A percentile compares a stretch with the other conserved stretches of the same genome.
Conservation (phyloP, 805 yeast genomes). For the Starmerella asiatica region DNA sequence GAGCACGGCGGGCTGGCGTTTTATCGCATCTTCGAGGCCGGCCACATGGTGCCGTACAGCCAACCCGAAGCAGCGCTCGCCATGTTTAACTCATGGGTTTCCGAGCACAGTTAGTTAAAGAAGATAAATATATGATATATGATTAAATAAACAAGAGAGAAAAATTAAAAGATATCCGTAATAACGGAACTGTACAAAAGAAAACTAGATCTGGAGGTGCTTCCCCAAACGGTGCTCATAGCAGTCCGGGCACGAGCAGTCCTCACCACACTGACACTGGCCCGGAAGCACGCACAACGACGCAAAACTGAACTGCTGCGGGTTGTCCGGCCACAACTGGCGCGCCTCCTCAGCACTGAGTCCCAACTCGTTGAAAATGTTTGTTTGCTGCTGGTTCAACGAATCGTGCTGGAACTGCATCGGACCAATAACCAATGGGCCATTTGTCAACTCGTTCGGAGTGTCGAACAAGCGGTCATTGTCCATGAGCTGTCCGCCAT, state of each 20-base stretch:
- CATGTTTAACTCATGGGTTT: constrained; percentile 74
- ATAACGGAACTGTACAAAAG: too few species aligned
- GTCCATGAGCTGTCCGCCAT: not conserved
- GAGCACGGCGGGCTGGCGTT: constrained; percentile 59
- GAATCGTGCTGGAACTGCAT: constrained; percentile 22
- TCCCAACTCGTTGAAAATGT: constrained; percentile 18
- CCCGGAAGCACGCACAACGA: constrained; percentile 30
- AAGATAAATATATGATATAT: too few species aligned
- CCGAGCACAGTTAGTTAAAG: too few species aligned
- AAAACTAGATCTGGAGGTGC: too few species aligned
- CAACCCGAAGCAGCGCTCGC: constrained; percentile 70
- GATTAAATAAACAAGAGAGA: too few species aligned
- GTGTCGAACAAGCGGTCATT: too few species aligned
- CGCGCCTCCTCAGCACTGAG: constrained; percentile 20
- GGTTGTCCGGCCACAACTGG: constrained; percentile 21
- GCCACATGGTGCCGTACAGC: constrained; percentile 90
- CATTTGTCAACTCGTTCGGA: not conserved
- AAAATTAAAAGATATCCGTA: too few species aligned
- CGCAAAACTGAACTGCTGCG: constrained; percentile 21
- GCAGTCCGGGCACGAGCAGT: constrained; percentile 28
- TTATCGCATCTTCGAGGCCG: constrained; percentile 72
- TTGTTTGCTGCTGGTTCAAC: constrained; percentile 6
- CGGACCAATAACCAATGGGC: constrained; percentile 27
- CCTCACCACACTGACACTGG: constrained; percentile 29
- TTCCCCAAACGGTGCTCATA: constrained; percentile 17